Conservation (phyloP, 1,139 yeast species). For the Lodderomyces parapsilosis region DNA sequence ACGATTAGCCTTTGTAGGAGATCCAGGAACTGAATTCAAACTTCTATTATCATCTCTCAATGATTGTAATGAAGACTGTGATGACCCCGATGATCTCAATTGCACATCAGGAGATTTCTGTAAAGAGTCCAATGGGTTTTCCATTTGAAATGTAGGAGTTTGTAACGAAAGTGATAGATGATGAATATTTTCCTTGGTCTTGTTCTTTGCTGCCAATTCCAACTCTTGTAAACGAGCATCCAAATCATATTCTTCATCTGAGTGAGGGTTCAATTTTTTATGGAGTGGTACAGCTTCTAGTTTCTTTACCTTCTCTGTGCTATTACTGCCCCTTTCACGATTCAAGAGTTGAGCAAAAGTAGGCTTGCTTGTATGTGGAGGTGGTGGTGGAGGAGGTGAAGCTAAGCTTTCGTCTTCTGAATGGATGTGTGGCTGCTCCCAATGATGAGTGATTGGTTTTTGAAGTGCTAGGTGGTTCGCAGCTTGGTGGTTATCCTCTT, state of each 20-base stretch:
- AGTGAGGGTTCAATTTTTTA: constrained; percentile 32
- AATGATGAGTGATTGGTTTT: constrained; percentile 10
- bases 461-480: constrained; percentile 1
- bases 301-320: background rate
- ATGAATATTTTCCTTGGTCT: constrained; percentile 36
- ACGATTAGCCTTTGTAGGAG: constrained; percentile 19
- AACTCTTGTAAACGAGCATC: constrained; percentile 38
- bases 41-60: constrained; percentile 36
- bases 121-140: constrained; percentile 37
- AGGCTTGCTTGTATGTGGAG: constrained; percentile 19
- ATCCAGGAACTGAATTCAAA: constrained; percentile 26
- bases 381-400: constrained; percentile 17
- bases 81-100: constrained; percentile 39
- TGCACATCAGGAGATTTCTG: constrained; percentile 27
- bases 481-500: constrained; percentile 3
- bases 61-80: constrained; percentile 47
- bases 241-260: constrained; percentile 22
- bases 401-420: constrained; percentile 11
- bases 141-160: constrained; percentile 22
- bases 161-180: constrained; percentile 35
- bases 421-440: constrained; percentile 24
- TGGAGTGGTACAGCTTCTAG: constrained; percentile 25
- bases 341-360: constrained; percentile 18
- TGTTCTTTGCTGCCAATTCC: constrained; percentile 25
- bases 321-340: constrained; percentile 9